These are phyloP conservation scores for Amanita thiersii DNA, from an alignment of 768 basidiomycete genomes.

Conservation along the genomic window DNA sequence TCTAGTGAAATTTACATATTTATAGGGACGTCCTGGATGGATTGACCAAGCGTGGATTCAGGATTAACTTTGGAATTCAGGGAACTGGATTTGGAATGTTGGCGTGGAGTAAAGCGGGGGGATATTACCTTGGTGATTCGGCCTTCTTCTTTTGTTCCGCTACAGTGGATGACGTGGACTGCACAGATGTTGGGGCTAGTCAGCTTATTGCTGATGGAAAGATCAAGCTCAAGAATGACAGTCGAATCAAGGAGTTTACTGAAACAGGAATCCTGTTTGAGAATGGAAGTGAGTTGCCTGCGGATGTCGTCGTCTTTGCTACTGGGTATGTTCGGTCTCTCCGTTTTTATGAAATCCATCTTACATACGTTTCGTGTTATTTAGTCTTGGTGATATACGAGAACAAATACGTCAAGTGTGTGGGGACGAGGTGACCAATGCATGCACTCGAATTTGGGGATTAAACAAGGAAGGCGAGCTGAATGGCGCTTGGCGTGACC, in stretches of 20 bases:
- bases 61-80: slow-evolving; percentile 30
- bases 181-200: slow-evolving; percentile 47
- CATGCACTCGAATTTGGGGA: slow-evolving; percentile 50
- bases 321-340: slow-evolving; percentile 35
- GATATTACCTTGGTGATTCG: slow-evolving; percentile 46
- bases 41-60: slow-evolving; percentile 40
- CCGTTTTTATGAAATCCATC: not conserved
- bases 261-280: slow-evolving; percentile 38
- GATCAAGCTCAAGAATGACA: slow-evolving; percentile 65
- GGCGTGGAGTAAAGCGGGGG: slow-evolving; percentile 31
- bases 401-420: slow-evolving; percentile 34
- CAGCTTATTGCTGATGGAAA: slow-evolving; percentile 58
- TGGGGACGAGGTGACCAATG: slow-evolving; percentile 34
- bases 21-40: slow-evolving; percentile 36
- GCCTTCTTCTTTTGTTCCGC: not conserved
- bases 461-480: slow-evolving; percentile 60
- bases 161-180: not conserved
- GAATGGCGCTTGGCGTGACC: slow-evolving; percentile 36
- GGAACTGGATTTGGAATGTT: slow-evolving; percentile 32
- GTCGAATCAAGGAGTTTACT: slow-evolving; percentile 36
- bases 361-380: not conserved
- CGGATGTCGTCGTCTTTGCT: slow-evolving; percentile 51
- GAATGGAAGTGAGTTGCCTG: slow-evolving; percentile 36
- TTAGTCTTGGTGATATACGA: slow-evolving; percentile 38
- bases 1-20: not conserved